Evolutionary conservation across 495 filamentous ascomycete genomes (phyloP), one percentile per base, ranked within the genome.

Genomic region (Xylaria grammica): DNA sequence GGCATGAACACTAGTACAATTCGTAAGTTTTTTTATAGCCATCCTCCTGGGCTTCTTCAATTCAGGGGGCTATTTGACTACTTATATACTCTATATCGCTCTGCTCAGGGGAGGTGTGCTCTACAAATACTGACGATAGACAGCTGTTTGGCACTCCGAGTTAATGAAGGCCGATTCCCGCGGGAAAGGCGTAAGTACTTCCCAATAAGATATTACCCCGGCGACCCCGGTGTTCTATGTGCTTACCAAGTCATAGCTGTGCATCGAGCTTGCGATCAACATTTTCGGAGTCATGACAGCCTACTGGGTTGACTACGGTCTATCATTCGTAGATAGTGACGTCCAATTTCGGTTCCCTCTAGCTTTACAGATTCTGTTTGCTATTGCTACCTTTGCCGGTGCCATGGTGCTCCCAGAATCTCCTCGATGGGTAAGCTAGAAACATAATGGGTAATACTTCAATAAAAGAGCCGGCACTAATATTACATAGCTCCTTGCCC

Each of bases 181-280:
- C 61, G 83, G 55, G 4, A 59, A 59, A 32, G 55, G 55, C 6
- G 52, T 55, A 40, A 13, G 52, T 36, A 32, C 13, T 19, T 32
- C 49, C 3, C 30, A n/a, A n/a, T 22, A 17, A 17, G 20, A 27
- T 49, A 27, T 13, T n/a, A n/a, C n/a, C 22, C 20, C 22, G n/a
- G 8, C 15, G 9, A 30, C 30, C 24, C 4, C 15, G 9, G 2
- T 51, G n/a, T 11, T 22, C 22, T n/a, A 24, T 6, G 19, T 26
- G 10, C 52, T 55, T 15, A 55, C 20, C 19, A 4, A 72, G 52
- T 7, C 20, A 22, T 55, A 55, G 52, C 64, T 74, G 26, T 59
- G 55, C 15, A 46, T 87, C 17, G 84, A 87, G 48, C 76, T 86
- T 72, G 81, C 81, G 26, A 70, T 85, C 70, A 86, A 86, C 60